phyloP scores from a whole-genome alignment of 805 yeast species.

The Saturnispora quitensis region DNA sequence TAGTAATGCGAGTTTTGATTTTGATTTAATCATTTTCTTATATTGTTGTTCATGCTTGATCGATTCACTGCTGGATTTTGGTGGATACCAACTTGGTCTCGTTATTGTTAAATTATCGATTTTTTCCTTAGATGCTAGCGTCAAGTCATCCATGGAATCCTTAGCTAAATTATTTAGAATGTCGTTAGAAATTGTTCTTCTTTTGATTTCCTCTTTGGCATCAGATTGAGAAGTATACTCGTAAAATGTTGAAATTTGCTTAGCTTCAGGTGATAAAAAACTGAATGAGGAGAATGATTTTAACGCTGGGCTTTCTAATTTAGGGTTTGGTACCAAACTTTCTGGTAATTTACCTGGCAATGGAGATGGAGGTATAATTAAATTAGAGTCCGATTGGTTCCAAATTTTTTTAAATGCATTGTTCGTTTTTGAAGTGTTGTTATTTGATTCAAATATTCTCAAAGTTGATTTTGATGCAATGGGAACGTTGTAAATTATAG shows the following conservation, averaged over 20 bases:
- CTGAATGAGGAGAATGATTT: conserved; percentile 23
- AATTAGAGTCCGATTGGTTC: conserved; percentile 14
- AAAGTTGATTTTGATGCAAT: conserved; percentile 31
- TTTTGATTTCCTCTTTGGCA: conserved; percentile 29
- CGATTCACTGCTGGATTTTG: conserved; percentile 46
- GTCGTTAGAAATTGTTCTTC: conserved; percentile 25
- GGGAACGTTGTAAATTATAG: conserved; percentile 45
- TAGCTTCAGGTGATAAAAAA: conserved; percentile 28
- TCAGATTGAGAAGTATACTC: conserved; percentile 29
- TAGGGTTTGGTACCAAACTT: neutral
- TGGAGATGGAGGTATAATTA: conserved; percentile 39
- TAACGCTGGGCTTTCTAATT: conserved; percentile 14
- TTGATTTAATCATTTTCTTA: conserved; percentile 27
- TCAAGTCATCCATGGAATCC: conserved; percentile 42
- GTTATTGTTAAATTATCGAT: conserved; percentile 45
- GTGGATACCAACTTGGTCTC: conserved; percentile 67
- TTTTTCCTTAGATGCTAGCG: conserved; percentile 54
- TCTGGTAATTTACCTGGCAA: conserved; percentile 32
- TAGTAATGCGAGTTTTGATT: conserved; percentile 25
- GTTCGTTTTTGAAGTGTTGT: conserved; percentile 12
- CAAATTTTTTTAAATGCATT: conserved; percentile 21
- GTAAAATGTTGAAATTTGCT: conserved; percentile 34
- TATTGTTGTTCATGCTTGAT: conserved; percentile 50
- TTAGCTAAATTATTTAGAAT: neutral
- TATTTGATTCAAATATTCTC: conserved; percentile 19